Percentiles rank a stretch among this genome's conserved stretches.
Evolutionary conservation across 2,329 filamentous ascomycete genomes (phyloP).

Genomic region (Emmonsiellopsis sp.): DNA sequence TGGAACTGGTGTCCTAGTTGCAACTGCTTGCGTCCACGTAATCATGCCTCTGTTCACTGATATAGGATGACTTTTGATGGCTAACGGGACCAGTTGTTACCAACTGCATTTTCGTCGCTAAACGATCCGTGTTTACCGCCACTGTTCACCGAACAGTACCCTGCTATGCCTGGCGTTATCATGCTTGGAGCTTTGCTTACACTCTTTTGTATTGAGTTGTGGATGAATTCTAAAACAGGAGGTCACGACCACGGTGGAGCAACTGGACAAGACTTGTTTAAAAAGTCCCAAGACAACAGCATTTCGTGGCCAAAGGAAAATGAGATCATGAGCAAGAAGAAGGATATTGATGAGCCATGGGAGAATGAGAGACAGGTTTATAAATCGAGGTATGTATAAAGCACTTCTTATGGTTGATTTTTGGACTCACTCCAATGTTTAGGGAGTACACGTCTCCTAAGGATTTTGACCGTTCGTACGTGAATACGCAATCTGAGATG

Average conservation of each 20-base stretch:
- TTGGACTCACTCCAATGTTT: neutral
- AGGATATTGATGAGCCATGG: constrained; percentile 2
- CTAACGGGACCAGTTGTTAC: constrained; percentile 40
- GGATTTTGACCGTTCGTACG: constrained; percentile 6
- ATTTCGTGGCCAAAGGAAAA: constrained; percentile 10
- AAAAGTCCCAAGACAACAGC: neutral
- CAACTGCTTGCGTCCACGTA: constrained; percentile 33
- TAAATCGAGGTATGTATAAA: constrained; percentile 1
- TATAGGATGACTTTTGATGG: neutral
- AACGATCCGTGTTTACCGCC: constrained; percentile 47
- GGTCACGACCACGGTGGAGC: constrained; percentile 16
- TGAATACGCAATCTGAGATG: constrained; percentile 6
- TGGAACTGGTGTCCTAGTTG: constrained; percentile 32
- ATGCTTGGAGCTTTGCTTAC: constrained; percentile 54
- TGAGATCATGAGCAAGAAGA: constrained; percentile 5
- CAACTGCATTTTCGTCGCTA: constrained; percentile 48
- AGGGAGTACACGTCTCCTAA: constrained; percentile 6
- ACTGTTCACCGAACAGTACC: constrained; percentile 52
- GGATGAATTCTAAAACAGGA: constrained; percentile 12
- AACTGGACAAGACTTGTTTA: constrained; percentile 18
- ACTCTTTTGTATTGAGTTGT: constrained; percentile 9
- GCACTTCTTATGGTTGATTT: neutral
- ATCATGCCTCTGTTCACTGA: constrained; percentile 5
- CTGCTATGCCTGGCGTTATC: constrained; percentile 54
- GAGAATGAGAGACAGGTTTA: constrained; percentile 6